A percentile compares a stretch with the other conserved stretches of the same genome.
phyloP scores from a whole-genome alignment of 306 rosid species.

The Rosa rugosa region DNA sequence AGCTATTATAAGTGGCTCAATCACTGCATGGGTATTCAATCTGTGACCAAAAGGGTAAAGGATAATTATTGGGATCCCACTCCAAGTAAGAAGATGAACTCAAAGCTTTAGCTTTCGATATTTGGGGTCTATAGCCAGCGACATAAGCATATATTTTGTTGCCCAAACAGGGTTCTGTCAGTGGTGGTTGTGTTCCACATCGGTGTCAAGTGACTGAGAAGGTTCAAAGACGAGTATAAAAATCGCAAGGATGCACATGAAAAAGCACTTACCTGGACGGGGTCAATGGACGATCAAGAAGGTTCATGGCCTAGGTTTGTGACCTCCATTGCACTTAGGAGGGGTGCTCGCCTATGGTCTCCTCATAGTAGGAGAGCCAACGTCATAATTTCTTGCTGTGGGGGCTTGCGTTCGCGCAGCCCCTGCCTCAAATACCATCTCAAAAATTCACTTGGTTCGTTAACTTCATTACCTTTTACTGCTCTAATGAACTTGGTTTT shows the following conservation, averaged over 20 bases:
- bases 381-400: slow-evolving; percentile 54
- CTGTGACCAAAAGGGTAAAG: too few relatives aligned
- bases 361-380: slow-evolving; percentile 43
- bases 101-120: neutral
- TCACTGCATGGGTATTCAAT: too few relatives aligned
- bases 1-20: too few relatives aligned
- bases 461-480: too few relatives aligned
- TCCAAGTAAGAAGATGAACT: neutral
- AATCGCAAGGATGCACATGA: fast-evolving
- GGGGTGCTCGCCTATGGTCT: slow-evolving; percentile 45
- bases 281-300: slow-evolving; percentile 32
- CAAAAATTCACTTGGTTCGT: neutral
- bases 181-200: neutral
- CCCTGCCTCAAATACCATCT: slow-evolving; percentile 15
- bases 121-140: too few relatives aligned
- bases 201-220: neutral
- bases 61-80: too few relatives aligned
- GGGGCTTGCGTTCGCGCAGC: slow-evolving; percentile 70
- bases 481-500: too few relatives aligned
- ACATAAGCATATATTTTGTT: too few relatives aligned
- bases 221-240: neutral
- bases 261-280: slow-evolving; percentile 48
- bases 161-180: neutral
- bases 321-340: slow-evolving; percentile 55
- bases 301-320: slow-evolving; percentile 42